Base-by-base conservation (phyloP, 2,329 filamentous ascomycete species). In the Fusarium sambucinum region DNA sequence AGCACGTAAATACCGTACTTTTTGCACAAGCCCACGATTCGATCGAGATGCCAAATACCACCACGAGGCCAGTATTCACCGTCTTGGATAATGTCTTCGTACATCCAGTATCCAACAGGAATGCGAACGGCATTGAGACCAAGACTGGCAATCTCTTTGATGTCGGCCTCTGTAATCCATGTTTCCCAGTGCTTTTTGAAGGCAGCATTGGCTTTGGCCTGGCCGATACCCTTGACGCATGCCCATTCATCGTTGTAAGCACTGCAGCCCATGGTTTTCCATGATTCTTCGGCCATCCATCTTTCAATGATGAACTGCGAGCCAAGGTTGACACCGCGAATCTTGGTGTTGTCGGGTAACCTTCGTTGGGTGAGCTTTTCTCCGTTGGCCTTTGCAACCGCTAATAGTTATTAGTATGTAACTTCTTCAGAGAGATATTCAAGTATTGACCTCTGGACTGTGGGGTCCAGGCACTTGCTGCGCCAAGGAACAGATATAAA, bases 281-380 rank as follows among this genome's bases (percentile, higher is more conserved):
- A 75, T 13, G 66, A 62, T 1, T 68, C 68, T 30, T 66, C 63
- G 0, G 69, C 69, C 68, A 75, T 73, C 73, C 74, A 76, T 25
- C 68, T 66, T 25, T 76, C 73, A 12, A 76, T 52, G 27, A 76
- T 71, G 64, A 74, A 76, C 2, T 74, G 72, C 0, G 71, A 76
- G 3, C 72, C 73, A 0, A 75, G 68, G 2, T 75, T 75, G 45
- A 75, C 73, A 6, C 73, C 72, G 1, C 72, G 71, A 3, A 75
- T 59, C 27, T 75, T 75, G 17, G 52, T 37, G 2, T 50, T 38
- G 1, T 41, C 50, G 1, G 59, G 44, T 0, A 74, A 61, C 66
- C 72, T 73, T 46, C 71, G 19, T 12, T 66, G 46, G 0, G 57
- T 33, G 1, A 67, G 21, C 6, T 35, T 42, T 14, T 62, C 51